phyloP scores from a whole-genome alignment of 176 grass and related monocot genomes.

The Aegilops speltoides region DNA sequence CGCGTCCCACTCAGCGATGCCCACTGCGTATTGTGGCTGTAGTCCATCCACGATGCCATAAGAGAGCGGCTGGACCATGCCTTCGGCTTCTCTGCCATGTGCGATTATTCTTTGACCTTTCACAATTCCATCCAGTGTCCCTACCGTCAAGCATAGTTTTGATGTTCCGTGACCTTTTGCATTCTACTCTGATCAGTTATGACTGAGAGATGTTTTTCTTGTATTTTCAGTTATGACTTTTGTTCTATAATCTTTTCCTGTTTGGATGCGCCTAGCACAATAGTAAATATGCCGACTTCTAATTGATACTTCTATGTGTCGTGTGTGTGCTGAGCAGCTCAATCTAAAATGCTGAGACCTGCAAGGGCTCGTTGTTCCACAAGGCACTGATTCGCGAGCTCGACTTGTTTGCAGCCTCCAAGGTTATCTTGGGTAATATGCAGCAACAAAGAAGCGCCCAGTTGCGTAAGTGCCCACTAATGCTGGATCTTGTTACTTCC shows the following conservation, averaged over 20 bases:
- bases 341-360: slow-evolving; percentile 78
- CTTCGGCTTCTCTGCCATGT: too few species aligned
- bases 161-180: too few species aligned
- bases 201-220: too few species aligned
- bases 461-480: slow-evolving; percentile 42
- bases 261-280: neutral
- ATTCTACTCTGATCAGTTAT: too few species aligned
- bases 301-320: neutral
- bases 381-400: slow-evolving; percentile 63
- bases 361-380: slow-evolving; percentile 64
- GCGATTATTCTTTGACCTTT: too few species aligned
- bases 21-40: too few species aligned
- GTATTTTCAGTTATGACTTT: too few species aligned
- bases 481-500: slow-evolving; percentile 22
- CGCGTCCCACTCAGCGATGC: too few species aligned
- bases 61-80: too few species aligned
- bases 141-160: too few species aligned
- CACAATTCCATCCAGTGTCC: too few species aligned
- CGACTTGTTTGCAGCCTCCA: slow-evolving; percentile 50
- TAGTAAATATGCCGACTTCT: neutral
- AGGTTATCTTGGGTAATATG: slow-evolving; percentile 51
- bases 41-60: too few species aligned
- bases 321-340: slow-evolving; percentile 39
- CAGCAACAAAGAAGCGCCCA: slow-evolving; percentile 43
- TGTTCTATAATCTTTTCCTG: neutral